Conservation (phyloP, 139 green algal genomes). For the Auxenochlorella pyrenoidosa region DNA sequence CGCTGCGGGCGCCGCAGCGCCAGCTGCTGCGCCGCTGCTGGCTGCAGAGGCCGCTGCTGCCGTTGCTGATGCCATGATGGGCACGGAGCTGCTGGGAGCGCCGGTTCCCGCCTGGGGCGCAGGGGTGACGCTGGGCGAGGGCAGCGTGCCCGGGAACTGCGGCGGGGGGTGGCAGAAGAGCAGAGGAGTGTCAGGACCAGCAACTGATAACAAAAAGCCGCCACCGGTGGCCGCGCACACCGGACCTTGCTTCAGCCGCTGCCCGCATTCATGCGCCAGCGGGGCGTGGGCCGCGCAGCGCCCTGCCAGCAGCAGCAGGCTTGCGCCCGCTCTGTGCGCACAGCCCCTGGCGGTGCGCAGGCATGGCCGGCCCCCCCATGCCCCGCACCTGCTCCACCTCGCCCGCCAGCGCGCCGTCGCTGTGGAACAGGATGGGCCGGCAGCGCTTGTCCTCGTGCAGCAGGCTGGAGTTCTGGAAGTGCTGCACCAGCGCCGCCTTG, state of each 20-base stretch:
- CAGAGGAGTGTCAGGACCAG: not conserved
- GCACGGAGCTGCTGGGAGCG: not conserved
- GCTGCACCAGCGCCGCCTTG: slow-evolving; percentile 86
- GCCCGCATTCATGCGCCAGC: too few species aligned
- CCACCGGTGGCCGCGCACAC: too few species aligned
- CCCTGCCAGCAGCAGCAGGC: too few species aligned
- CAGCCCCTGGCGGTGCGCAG: not conserved
- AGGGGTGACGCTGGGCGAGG: not conserved
- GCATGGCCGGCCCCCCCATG: too few species aligned
- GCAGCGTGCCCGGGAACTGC: slow-evolving; percentile 25
- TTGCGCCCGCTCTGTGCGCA: too few species aligned
- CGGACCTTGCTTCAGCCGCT: too few species aligned
- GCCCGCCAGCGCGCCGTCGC: slow-evolving; percentile 58
- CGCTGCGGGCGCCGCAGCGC: not conserved
- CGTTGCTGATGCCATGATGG: not conserved
- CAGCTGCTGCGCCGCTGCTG: not conserved
- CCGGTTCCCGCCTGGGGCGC: not conserved
- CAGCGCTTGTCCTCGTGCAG: slow-evolving; percentile 99
- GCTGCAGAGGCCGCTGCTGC: not conserved
- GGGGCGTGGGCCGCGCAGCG: too few species aligned
- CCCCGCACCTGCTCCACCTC: slow-evolving; percentile 19
- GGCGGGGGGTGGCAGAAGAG: not conserved
- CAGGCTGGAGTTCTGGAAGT: slow-evolving; percentile 97
- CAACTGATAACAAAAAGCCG: too few species aligned
- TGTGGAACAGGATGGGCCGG: slow-evolving; percentile 93